phyloP scores from a whole-genome alignment of 148 eudicot genomes.

The Chenopodium quinoa region DNA sequence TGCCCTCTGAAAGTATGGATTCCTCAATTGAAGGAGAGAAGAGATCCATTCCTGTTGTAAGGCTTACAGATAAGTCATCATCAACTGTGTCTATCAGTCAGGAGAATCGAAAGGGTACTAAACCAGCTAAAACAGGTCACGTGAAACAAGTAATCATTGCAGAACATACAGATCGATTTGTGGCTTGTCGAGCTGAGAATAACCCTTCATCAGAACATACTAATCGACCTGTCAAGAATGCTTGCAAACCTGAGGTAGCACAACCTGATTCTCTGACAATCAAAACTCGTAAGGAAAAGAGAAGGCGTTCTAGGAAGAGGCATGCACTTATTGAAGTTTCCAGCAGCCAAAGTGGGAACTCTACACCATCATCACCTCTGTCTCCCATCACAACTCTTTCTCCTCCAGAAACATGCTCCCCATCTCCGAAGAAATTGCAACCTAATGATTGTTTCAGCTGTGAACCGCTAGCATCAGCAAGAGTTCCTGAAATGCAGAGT shows the following conservation, averaged over 20 bases:
- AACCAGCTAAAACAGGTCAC: constrained; percentile 33
- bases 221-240: constrained; percentile 24
- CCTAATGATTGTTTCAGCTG: constrained; percentile 21
- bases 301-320: constrained; percentile 60
- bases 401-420: constrained; percentile 38
- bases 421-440: constrained; percentile 33
- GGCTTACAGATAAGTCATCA: constrained; percentile 28
- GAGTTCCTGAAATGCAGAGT: constrained; percentile 19
- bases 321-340: constrained; percentile 68
- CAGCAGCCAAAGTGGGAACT: constrained; percentile 90
- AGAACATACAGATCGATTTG: constrained; percentile 18
- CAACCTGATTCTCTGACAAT: constrained; percentile 53
- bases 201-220: constrained; percentile 5
- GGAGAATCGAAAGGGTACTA: constrained; percentile 22
- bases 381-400: constrained; percentile 51
- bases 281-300: constrained; percentile 63
- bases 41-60: constrained; percentile 31
- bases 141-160: constrained; percentile 14
- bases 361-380: constrained; percentile 88
- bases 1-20: constrained; percentile 31
- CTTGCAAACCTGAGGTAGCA: constrained; percentile 31
- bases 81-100: constrained; percentile 23
- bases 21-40: constrained; percentile 31
- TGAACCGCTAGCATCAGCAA: constrained; percentile 28
- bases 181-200: constrained; percentile 15